A percentile compares a stretch with the other conserved stretches of the same genome.
Evolutionary conservation across 208 protist genomes (phyloP).

Genomic region (Plasmodiophora brassicae): DNA sequence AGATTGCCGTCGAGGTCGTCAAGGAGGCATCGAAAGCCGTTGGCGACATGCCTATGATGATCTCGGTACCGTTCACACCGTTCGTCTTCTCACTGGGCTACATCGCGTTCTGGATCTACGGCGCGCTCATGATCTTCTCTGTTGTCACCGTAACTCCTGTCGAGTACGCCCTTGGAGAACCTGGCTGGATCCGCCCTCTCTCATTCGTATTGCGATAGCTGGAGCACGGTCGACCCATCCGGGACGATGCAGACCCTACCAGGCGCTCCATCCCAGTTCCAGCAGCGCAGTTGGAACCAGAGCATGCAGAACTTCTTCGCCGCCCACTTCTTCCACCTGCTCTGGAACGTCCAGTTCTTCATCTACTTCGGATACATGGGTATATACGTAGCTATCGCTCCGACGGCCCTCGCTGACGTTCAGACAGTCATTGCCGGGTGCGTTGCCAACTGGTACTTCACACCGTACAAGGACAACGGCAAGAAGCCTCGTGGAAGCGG

Average conservation of each 20-base stretch:
- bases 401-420: not conserved
- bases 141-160: not conserved
- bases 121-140: not conserved
- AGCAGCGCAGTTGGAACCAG: not conserved
- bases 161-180: not conserved
- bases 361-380: slow-evolving; percentile 35
- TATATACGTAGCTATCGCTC: not conserved
- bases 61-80: slow-evolving; percentile 38
- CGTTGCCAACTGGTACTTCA: slow-evolving; percentile 47
- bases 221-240: not conserved
- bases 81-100: slow-evolving; percentile 21
- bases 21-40: slow-evolving; percentile 35
- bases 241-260: not conserved
- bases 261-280: not conserved
- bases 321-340: slow-evolving; percentile 2
- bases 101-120: slow-evolving; percentile 34
- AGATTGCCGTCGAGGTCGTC: slow-evolving; percentile 34
- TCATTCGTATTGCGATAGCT: not conserved
- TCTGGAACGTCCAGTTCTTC: slow-evolving; percentile 49
- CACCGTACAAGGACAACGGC: slow-evolving; percentile 1
- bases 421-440: slow-evolving; percentile 41
- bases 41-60: slow-evolving; percentile 39
- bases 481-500: slow-evolving; percentile 16
- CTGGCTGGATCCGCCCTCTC: not conserved
- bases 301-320: not conserved